Percentiles rank a stretch among this genome's conserved stretches.
phyloP scores from a whole-genome alignment of 352 stramenopile species.

The Globisporangium iwayamae region DNA sequence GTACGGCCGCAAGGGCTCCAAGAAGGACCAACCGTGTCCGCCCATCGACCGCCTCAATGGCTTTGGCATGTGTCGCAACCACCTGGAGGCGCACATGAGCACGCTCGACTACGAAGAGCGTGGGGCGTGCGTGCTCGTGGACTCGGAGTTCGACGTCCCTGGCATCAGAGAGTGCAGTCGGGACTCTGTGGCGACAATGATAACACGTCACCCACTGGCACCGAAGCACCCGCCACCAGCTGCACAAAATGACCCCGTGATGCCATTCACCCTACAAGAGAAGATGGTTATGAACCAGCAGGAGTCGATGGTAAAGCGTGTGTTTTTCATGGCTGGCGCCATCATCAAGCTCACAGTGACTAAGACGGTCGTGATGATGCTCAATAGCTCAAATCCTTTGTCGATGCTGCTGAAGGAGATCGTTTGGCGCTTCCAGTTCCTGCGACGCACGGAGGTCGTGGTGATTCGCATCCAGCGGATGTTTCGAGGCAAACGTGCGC shows the following conservation, averaged over 20 bases:
- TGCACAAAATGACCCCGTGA: background rate
- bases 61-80: constrained; percentile 71
- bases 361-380: background rate
- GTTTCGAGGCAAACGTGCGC: constrained; percentile 60
- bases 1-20: constrained; percentile 39
- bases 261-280: background rate
- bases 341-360: background rate
- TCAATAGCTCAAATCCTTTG: constrained; percentile 40
- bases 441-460: constrained; percentile 44
- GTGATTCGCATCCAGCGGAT: constrained; percentile 60
- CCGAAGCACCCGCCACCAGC: constrained; percentile 38
- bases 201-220: constrained; percentile 45
- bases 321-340: background rate
- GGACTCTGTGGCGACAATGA: constrained; percentile 17
- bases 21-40: constrained; percentile 27
- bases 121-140: constrained; percentile 33
- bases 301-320: constrained; percentile 7
- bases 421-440: constrained; percentile 61
- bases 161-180: constrained; percentile 54
- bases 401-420: constrained; percentile 46
- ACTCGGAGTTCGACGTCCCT: constrained; percentile 64
- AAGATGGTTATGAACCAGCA: background rate
- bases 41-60: constrained; percentile 48
- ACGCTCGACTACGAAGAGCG: constrained; percentile 48
- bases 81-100: constrained; percentile 60